phyloP scores from a whole-genome alignment of 2,329 filamentous ascomycete genomes.

The Colletotrichum sp. region DNA sequence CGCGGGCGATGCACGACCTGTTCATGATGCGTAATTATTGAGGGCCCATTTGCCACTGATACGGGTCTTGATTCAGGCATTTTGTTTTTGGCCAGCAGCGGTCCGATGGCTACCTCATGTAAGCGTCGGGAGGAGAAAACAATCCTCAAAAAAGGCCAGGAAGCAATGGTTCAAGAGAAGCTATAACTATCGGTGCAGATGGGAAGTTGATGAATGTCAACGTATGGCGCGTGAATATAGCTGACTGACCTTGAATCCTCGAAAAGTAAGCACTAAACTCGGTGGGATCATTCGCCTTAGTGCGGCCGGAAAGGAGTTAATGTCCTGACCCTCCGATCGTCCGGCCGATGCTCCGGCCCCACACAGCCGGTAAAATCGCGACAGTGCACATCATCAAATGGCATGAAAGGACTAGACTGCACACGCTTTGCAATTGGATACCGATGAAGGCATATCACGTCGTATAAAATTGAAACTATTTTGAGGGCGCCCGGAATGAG shows the following conservation, averaged over 20 bases:
- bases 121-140: neutral
- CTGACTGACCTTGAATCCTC: neutral
- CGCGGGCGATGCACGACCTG: neutral
- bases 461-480: neutral
- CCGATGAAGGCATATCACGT: neutral
- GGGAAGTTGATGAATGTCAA: neutral
- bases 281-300: neutral
- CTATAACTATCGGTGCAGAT: neutral
- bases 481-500: neutral
- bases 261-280: neutral
- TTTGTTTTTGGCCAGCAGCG: neutral
- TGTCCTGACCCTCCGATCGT: neutral
- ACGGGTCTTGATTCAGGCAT: neutral
- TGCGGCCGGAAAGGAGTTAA: neutral
- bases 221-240: neutral
- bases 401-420: no score
- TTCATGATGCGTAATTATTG: neutral
- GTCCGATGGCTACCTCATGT: neutral
- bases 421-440: neutral
- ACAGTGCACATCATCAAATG: no score
- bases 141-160: neutral
- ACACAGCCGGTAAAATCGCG: neutral
- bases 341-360: neutral
- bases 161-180: neutral
- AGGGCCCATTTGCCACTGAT: neutral